Evolutionary conservation across 78 protist genomes (phyloP), one percentile per base, ranked within the genome.

Genomic region (Anaeramoeba ignava): DNA sequence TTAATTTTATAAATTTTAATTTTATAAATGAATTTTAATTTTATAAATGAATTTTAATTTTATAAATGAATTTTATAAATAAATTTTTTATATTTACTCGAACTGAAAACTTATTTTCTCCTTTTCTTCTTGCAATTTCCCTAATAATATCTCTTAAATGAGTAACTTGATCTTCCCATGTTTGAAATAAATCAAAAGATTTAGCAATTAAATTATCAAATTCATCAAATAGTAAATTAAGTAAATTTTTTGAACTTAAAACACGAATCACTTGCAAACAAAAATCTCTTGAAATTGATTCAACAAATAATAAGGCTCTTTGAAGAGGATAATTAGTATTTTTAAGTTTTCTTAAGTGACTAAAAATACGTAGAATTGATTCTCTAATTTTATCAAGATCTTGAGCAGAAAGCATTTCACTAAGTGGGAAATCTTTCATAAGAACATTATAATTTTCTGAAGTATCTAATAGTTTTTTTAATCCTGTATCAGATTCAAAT

Each of bases 391-490:
- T 54, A 38, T 86, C 88, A 33, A 88, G 23, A 36, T 88, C 91
- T 78, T 86, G 40, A n/a, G 91, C 87, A 17, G 89, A 79, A 27
- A 92, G 82, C 0, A 90, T 68, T 3, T 80, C 88, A 68, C 85
- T 88, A 83, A 90, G 39, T 41, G 94, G 94, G 67, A 92, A 87
- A 68, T 90, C 91, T 42, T 82, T 86, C 78, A 89, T 78, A 39
- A 92, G 41, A 12, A 38, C 1, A 81, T 87, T 91, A 89, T 89
- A 90, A 80, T 36, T 78, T 80, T 17, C 3, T 2, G 78, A 87
- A 2, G 27, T 39, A n/a, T 90, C 88, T 54, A 42, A 8, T 0
- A 89, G 82, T 85, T 83, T 39, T n/a, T 85, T 80, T 34, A 92
- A 81, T 2, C 90, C 88, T 54, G 80, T 90, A 80, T 88, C 92